phyloP scores from a whole-genome alignment of 1,284 basidiomycete species.

The Coniophora puteana region DNA sequence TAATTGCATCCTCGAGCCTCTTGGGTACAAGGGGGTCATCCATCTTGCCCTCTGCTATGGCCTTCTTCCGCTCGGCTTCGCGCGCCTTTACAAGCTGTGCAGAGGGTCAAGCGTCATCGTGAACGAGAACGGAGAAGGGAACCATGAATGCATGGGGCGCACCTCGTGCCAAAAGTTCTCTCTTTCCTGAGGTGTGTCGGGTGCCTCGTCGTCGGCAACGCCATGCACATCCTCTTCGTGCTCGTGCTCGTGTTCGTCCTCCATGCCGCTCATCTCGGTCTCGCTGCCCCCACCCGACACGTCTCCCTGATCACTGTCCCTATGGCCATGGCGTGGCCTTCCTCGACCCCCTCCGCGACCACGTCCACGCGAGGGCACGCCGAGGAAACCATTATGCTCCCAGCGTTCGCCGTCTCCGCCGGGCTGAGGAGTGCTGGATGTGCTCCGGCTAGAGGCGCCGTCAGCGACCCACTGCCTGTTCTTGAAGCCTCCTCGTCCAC shows the following conservation, averaged over 20 bases:
- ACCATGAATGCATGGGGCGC: constrained; percentile 21
- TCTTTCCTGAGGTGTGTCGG: constrained; percentile 52
- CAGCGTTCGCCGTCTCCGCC: constrained; percentile 45
- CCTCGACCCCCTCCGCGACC: constrained; percentile 35
- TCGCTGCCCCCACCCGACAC: constrained; percentile 26
- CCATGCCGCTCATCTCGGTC: constrained; percentile 26
- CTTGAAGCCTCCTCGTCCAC: constrained; percentile 25
- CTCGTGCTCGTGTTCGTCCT: no score
- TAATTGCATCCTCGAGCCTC: constrained; percentile 83
- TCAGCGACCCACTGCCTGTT: constrained; percentile 57
- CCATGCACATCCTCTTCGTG: constrained; percentile 18
- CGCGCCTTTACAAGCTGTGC: constrained; percentile 67
- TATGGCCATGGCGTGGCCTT: constrained; percentile 33
- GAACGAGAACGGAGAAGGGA: constrained; percentile 17
- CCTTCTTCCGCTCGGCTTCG: constrained; percentile 69
- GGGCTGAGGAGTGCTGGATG: constrained; percentile 31
- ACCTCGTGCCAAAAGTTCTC: constrained; percentile 70
- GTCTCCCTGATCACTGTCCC: constrained; percentile 18
- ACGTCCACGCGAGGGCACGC: no score
- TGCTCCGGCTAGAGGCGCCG: constrained; percentile 29
- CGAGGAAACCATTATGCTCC: no score
- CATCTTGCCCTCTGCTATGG: constrained; percentile 85
- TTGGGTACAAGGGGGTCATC: constrained; percentile 79
- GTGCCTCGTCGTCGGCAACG: constrained; percentile 34
- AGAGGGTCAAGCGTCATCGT: constrained; percentile 3